These are phyloP conservation scores for Fusarium buxicola DNA, from an alignment of 2,329 filamentous ascomycete genomes.

Conservation along the genomic window DNA sequence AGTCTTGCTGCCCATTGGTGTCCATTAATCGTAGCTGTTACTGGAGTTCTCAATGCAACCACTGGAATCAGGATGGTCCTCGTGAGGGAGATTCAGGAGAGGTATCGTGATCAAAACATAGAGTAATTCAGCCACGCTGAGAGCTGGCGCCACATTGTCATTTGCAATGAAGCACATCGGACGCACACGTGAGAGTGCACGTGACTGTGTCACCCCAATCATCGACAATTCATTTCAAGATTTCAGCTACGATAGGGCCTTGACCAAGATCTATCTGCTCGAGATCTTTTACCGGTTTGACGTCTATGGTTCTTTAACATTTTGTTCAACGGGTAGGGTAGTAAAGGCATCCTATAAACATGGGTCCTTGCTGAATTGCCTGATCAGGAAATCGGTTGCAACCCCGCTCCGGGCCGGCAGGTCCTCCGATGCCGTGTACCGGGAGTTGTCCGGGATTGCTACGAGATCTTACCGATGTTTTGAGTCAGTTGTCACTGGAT, in stretches of 20 bases:
- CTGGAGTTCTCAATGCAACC: neutral
- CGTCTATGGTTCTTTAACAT: too few relatives aligned
- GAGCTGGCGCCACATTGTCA: neutral
- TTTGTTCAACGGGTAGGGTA: too few relatives aligned
- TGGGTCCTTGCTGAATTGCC: neutral
- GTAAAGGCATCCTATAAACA: neutral
- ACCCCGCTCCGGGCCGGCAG: neutral
- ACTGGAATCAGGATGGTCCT: neutral
- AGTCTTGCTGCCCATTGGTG: constrained; percentile 49
- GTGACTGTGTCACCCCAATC: neutral
- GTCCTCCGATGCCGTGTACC: neutral
- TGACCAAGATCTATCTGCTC: too few relatives aligned
- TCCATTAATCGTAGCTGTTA: constrained; percentile 40
- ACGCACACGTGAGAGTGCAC: constrained; percentile 28
- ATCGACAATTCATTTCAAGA: too few relatives aligned
- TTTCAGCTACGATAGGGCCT: too few relatives aligned
- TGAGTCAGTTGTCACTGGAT: neutral
- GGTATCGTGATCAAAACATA: too few relatives aligned
- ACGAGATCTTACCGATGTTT: neutral
- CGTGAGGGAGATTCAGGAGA: neutral
- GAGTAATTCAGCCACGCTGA: neutral
- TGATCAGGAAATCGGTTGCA: neutral
- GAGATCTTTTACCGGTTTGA: neutral
- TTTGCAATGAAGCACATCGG: neutral
- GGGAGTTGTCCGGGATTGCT: neutral